Conservation (phyloP, 2,329 filamentous ascomycete genomes). For the Mycosphaerella arachidis region DNA sequence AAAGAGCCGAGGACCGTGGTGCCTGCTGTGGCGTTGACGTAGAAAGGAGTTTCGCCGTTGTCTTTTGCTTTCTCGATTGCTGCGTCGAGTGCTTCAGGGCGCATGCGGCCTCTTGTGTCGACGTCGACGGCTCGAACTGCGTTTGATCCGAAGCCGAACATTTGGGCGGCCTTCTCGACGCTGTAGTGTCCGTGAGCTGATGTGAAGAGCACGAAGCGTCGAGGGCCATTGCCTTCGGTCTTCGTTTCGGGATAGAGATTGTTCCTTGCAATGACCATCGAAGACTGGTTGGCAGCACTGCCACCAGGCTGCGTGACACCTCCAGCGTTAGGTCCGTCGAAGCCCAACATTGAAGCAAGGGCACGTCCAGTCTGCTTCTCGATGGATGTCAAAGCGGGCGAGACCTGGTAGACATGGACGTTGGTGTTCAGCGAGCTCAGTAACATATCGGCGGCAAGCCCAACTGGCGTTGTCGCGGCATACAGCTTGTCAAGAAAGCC, state of each 20-base stretch:
- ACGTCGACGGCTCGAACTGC: slow-evolving; percentile 72
- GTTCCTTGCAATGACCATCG: slow-evolving; percentile 83
- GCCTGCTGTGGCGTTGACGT: slow-evolving; percentile 91
- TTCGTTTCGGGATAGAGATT: slow-evolving; percentile 77
- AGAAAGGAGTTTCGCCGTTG: slow-evolving; percentile 76
- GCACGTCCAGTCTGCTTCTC: slow-evolving; percentile 75
- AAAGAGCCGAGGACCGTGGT: slow-evolving; percentile 90
- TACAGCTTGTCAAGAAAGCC: slow-evolving; percentile 96
- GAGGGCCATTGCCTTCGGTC: slow-evolving; percentile 59
- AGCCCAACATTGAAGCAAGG: slow-evolving; percentile 73
- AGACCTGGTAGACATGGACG: slow-evolving; percentile 90
- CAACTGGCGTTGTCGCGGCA: slow-evolving; percentile 80
- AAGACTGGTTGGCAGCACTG: slow-evolving; percentile 76
- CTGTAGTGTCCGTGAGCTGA: slow-evolving; percentile 89
- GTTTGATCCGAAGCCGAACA: slow-evolving; percentile 73
- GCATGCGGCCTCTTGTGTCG: slow-evolving; percentile 68
- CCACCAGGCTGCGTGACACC: slow-evolving; percentile 77
- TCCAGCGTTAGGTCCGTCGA: slow-evolving; percentile 62
- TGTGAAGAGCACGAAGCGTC: slow-evolving; percentile 78
- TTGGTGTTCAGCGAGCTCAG: slow-evolving; percentile 89
- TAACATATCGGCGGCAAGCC: slow-evolving; percentile 78
- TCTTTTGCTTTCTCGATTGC: slow-evolving; percentile 58
- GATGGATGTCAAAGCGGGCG: slow-evolving; percentile 78
- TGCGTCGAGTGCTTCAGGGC: slow-evolving; percentile 58
- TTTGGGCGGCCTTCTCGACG: slow-evolving; percentile 89